Conservation (phyloP, 768 basidiomycete species). For the Neoboletus subvelutipes region DNA sequence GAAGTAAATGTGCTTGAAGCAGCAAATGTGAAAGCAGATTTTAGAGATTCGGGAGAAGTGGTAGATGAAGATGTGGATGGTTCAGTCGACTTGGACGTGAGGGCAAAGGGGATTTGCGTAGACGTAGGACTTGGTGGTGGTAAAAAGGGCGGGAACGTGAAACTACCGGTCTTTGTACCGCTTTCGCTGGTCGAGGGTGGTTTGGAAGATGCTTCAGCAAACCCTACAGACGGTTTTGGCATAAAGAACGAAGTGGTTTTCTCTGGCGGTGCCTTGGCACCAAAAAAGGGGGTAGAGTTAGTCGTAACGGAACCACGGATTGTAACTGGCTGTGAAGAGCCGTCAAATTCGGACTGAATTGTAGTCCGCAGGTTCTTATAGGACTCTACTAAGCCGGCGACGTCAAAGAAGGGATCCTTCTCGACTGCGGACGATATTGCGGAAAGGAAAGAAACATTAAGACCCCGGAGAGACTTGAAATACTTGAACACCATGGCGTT, state of each 20-base stretch:
- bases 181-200: conserved; percentile 15
- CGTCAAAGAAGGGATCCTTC: conserved; percentile 68
- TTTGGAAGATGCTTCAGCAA: conserved; percentile 16
- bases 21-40: conserved; percentile 31
- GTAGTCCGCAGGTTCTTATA: conserved; percentile 58
- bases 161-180: conserved; percentile 20
- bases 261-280: conserved; percentile 12
- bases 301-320: conserved; percentile 6
- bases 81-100: conserved; percentile 23
- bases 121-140: conserved; percentile 18
- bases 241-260: conserved; percentile 25
- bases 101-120: conserved; percentile 12
- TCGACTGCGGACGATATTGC: conserved; percentile 58
- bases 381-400: conserved; percentile 52
- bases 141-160: conserved; percentile 27
- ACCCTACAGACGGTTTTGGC: conserved; percentile 36
- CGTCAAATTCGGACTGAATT: conserved; percentile 57
- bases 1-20: conserved; percentile 5
- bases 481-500: conserved; percentile 47
- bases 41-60: conserved; percentile 21
- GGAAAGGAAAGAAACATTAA: conserved; percentile 66
- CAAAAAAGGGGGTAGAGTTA: conserved; percentile 13
- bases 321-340: conserved; percentile 20
- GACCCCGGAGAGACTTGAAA: conserved; percentile 69
- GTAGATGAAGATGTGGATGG: conserved; percentile 9